Evolutionary conservation across 345 rosid species (phyloP).

Genomic region (Syzygium oleosum): DNA sequence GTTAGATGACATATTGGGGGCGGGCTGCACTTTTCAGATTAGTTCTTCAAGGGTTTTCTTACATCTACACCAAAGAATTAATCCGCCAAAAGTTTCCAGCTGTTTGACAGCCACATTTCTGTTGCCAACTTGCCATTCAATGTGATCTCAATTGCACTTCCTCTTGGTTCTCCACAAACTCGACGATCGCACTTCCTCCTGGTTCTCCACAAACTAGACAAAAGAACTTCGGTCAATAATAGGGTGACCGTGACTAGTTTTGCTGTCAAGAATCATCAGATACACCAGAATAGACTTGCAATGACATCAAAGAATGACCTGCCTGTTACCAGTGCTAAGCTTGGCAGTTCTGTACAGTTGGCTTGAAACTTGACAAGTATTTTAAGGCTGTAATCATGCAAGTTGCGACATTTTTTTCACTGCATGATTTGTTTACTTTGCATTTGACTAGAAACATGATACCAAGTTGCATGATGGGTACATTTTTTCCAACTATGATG

Average conservation of each 20-base stretch:
- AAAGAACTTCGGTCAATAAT: not conserved
- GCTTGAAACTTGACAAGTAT: not conserved
- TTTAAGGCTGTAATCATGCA: not conserved
- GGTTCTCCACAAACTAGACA: not conserved
- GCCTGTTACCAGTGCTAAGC: not conserved
- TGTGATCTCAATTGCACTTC: not conserved
- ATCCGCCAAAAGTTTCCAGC: not conserved
- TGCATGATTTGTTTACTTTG: not conserved
- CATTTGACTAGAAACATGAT: not conserved
- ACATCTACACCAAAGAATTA: not conserved
- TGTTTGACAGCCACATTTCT: not conserved
- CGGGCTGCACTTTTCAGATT: not conserved
- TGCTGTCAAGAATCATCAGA: not conserved
- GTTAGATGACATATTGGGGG: not conserved
- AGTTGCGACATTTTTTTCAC: not conserved
- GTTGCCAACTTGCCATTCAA: not conserved
- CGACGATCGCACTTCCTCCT: not conserved
- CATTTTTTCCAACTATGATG: not conserved
- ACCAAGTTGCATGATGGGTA: not conserved
- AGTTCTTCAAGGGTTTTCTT: not conserved
- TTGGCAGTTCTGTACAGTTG: not conserved
- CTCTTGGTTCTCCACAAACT: not conserved
- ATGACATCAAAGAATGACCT: not conserved
- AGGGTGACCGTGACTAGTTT: not conserved
- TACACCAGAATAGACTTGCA: not conserved